Evolutionary conservation across 2,329 filamentous ascomycete species (phyloP).

Genomic region (Mariannaea elegans): DNA sequence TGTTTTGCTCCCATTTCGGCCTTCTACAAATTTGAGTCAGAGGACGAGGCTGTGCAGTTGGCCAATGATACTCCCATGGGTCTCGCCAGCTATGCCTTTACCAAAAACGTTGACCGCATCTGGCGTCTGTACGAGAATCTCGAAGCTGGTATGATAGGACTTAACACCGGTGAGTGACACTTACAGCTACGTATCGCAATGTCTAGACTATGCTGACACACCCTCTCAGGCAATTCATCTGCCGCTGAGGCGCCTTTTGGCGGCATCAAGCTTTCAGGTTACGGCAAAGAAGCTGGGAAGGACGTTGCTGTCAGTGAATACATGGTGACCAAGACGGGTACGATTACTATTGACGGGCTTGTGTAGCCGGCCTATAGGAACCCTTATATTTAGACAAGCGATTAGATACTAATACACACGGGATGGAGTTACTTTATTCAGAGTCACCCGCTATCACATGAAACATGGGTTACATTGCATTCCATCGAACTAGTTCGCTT

Average conservation of each 20-base stretch:
- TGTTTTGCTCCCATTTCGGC: slow-evolving; percentile 26
- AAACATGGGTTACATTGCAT: too few species aligned
- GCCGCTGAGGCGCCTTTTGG: slow-evolving; percentile 17
- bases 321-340: slow-evolving; percentile 12
- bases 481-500: too few species aligned
- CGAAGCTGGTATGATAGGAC: slow-evolving; percentile 30
- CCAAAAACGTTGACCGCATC: slow-evolving; percentile 18
- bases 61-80: slow-evolving; percentile 31
- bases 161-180: slow-evolving; percentile 24
- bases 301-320: slow-evolving; percentile 17
- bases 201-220: not conserved
- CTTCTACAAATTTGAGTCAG: slow-evolving; percentile 28
- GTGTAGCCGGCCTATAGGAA: too few species aligned
- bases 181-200: too few species aligned
- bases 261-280: slow-evolving; percentile 14
- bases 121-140: slow-evolving; percentile 29
- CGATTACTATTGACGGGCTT: not conserved
- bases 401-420: too few species aligned
- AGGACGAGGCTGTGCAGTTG: slow-evolving; percentile 19
- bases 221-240: not conserved
- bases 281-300: slow-evolving; percentile 18
- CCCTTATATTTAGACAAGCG: too few species aligned
- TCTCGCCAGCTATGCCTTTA: slow-evolving; percentile 27
- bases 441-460: too few species aligned
- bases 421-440: too few species aligned